phyloP scores from a whole-genome alignment of 106 monocot species.

The Dendrobium huoshanense region DNA sequence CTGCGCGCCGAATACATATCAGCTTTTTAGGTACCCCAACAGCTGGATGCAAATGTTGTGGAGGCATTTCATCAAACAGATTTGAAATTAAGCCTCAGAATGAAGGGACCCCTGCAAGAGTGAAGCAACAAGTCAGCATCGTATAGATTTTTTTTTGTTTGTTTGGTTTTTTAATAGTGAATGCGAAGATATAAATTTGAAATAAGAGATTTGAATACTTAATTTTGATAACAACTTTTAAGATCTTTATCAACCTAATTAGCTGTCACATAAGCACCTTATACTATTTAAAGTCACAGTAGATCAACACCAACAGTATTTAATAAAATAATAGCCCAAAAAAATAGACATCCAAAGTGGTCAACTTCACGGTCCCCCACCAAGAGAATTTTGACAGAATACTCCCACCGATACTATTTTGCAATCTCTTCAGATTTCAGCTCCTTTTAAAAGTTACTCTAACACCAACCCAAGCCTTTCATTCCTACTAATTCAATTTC shows the following conservation, averaged over 20 bases:
- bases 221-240: too few species aligned
- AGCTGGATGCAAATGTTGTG: too few species aligned
- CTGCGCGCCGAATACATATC: too few species aligned
- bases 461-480: not conserved
- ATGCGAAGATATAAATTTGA: too few species aligned
- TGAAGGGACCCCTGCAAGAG: too few species aligned
- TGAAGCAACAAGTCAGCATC: too few species aligned
- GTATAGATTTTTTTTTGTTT: too few species aligned
- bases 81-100: too few species aligned
- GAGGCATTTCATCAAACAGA: too few species aligned
- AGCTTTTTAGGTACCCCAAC: too few species aligned
- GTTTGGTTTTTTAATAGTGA: too few species aligned
- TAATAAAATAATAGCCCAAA: not conserved
- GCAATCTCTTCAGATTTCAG: not conserved
- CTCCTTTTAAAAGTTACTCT: not conserved
- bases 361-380: not conserved
- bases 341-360: not conserved
- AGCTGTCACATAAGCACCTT: not conserved
- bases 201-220: too few species aligned
- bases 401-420: not conserved
- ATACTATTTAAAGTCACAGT: conserved; percentile 2
- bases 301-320: not conserved
- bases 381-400: not conserved
- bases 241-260: not conserved
- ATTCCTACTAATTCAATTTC: not conserved